Evolutionary conservation across 1,139 yeast genomes (phyloP), one percentile per base, ranked within the genome.

Genomic region (Scheffersomyces lignicola): DNA sequence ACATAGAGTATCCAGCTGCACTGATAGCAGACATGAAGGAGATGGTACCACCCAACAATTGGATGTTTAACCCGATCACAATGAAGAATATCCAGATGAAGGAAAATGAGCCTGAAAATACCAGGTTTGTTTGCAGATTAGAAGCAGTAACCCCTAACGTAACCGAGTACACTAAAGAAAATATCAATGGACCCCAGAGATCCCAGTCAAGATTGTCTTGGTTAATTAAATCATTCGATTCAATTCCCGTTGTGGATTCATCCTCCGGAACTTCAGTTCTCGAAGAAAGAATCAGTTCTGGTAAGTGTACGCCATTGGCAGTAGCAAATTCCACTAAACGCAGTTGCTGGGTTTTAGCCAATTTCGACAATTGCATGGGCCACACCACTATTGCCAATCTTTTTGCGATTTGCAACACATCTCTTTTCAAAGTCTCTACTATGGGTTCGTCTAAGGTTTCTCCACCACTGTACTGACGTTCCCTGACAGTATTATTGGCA

Each of bases 401-500:
- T 29, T 69, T 69, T 5, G 83, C 87, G 35, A 86, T 84, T 16
- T 81, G 81, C 18, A 67, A 55, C 24, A 85, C 51, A 52, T 87
- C 96, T 39, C 95, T 69, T 47, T 73, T 64, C 32, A 87, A 59
- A 0, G 96, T 87, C 11, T 73, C 67, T 50, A 74, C 58, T 3
- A 87, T 89, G 0, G 95, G 88, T 61, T 87, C 96, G 55, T 87
- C 95, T 11, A 87, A 62, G 1, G 96, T 86, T 52, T 85, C 88
- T 26, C 94, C 92, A 2, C 95, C 95, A 18, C 83, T 63, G 56
- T 82, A 86, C 43, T 86, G 82, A 25, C 87, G 75, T 53, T 83
- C 92, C 44, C 76, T 73, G 18, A 83, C 69, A 37, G 75, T 75
- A 44, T 77, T 80, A 43, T 76, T 75, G 8, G 65, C 67, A 9